Evolutionary conservation across 208 protist species (phyloP), one percentile per base, ranked within the genome.

Genomic region (Trypanosomatidae sp.): DNA sequence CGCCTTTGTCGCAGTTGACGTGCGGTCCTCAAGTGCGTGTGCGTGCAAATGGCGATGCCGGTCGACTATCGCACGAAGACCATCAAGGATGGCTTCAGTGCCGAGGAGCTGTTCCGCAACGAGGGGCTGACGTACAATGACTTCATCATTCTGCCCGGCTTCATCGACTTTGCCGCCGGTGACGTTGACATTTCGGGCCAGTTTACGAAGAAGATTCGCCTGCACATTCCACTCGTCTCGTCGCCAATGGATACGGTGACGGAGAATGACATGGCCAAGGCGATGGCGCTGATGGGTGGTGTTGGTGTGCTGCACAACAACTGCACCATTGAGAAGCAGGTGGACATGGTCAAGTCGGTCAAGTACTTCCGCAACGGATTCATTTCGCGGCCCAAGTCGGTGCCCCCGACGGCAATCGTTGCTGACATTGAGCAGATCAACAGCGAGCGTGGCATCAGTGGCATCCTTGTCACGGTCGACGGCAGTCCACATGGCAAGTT

Each of bases 191-290:
- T 89, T 18, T 68, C 71, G 1, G 86, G 78, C 10, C 65, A 84
- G 43, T 77, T 93, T 43, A 92, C 84, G 6, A 81, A 81, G 57
- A 92, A 92, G 48, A 92, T 98, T 38, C 70, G 56, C n/a, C 75
- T 98, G 13, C 83, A 95, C 52, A 44, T 91, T 8, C 95, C 95
- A 15, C 51, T 97, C 23, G 89, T 95, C 11, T 84, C 69, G 0
- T 96, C 92, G 5, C 90, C 92, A 48, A 98, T 98, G 95, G 95
- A 98, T 59, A 98, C 95, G 7, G 86, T 98, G 42, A 97, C 92
- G 25, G 92, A 96, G 61, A 76, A 75, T 33, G 62, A 78, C 11
- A 96, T 96, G 85, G 82, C 79, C 6, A 83, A 84, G 56, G 56
- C 58, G 16, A 87, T 94, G 79, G 88, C 94, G 18, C 75, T 96